Conservation (phyloP, 805 yeast genomes). For the Pichia eremophila region DNA sequence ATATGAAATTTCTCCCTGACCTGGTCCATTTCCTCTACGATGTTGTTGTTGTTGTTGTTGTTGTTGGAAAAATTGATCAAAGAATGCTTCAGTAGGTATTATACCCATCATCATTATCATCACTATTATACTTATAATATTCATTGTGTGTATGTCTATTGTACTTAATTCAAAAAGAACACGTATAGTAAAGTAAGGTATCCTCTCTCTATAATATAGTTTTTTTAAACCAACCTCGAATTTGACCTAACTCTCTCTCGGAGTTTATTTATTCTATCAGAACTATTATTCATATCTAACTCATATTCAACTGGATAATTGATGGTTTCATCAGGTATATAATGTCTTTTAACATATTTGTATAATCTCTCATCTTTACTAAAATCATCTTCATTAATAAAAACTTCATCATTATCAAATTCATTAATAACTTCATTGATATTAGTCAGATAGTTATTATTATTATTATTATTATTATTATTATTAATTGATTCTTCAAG, state of each 20-base stretch:
- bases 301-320: constrained; percentile 33
- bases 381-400: constrained; percentile 13
- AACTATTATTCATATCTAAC: constrained; percentile 11
- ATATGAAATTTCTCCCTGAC: neutral
- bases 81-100: constrained; percentile 9
- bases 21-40: constrained; percentile 16
- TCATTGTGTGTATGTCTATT: no score
- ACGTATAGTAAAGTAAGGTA: no score
- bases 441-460: constrained; percentile 5
- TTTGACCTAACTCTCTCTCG: neutral
- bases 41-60: constrained; percentile 16
- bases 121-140: no score
- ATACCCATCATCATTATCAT: no score
- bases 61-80: constrained; percentile 17
- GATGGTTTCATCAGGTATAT: constrained; percentile 28
- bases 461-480: constrained; percentile 2
- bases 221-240: neutral
- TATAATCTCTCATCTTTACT: constrained; percentile 28
- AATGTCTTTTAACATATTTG: constrained; percentile 24
- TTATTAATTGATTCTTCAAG: neutral
- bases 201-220: no score
- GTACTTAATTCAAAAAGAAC: no score
- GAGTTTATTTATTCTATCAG: constrained; percentile 11
- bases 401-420: neutral
- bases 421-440: constrained; percentile 5